phyloP scores from a whole-genome alignment of 306 rosid genomes.

The Vigna unguiculata region DNA sequence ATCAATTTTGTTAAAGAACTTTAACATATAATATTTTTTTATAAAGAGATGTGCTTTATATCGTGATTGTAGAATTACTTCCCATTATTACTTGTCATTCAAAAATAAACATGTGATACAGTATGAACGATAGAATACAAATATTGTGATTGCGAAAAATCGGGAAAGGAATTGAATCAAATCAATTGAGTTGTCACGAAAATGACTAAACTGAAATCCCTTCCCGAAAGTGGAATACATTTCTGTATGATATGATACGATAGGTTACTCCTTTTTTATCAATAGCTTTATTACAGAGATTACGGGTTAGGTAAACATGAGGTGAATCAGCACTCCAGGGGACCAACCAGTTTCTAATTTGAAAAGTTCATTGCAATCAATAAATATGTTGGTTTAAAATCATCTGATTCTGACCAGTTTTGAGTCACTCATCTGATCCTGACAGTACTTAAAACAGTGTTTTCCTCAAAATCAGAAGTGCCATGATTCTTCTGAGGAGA shows the following conservation, averaged over 20 bases:
- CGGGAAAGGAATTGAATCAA: neutral
- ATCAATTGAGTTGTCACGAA: neutral
- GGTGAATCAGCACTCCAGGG: neutral
- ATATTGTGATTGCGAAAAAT: neutral
- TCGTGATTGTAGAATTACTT: too few species aligned
- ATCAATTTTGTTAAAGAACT: too few species aligned
- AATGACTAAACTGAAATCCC: neutral
- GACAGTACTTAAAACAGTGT: too few species aligned
- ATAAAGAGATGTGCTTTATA: too few species aligned
- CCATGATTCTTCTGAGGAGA: neutral
- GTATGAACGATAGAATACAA: neutral
- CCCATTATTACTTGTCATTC: too few species aligned
- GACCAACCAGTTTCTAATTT: neutral
- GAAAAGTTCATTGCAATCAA: neutral
- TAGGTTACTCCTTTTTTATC: neutral
- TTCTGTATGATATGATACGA: neutral
- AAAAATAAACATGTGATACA: too few species aligned
- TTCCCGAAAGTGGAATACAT: neutral
- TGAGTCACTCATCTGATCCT: neutral
- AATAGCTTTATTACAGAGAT: neutral
- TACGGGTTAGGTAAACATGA: neutral
- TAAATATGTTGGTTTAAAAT: neutral
- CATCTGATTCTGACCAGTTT: too few species aligned
- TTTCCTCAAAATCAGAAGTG: too few species aligned
- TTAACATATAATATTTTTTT: too few species aligned